Evolutionary conservation across 164 flowering plant species (phyloP).

Genomic region (Magnolia sinica): DNA sequence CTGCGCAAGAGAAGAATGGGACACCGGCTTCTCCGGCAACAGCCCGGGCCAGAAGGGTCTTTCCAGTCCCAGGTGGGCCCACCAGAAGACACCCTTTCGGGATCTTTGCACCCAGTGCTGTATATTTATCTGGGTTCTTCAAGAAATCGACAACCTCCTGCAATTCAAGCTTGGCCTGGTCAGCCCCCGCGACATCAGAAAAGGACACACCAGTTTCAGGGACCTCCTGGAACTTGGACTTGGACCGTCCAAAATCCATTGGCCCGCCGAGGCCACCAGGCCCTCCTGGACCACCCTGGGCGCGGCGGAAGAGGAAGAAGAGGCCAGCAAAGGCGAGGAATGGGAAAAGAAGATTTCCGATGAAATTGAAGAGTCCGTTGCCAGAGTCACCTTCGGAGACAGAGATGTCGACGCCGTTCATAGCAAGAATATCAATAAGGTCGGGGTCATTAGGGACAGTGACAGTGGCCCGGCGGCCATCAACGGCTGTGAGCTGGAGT

Average conservation of each 20-base stretch:
- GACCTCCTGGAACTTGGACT: constrained; percentile 93
- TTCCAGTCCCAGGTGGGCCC: constrained; percentile 96
- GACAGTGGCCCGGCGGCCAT: constrained; percentile 81
- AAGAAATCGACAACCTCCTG: constrained; percentile 95
- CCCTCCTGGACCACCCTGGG: constrained; percentile 93
- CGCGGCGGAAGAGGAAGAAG: constrained; percentile 76
- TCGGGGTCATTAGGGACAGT: constrained; percentile 90
- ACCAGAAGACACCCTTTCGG: constrained; percentile 96
- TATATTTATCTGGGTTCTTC: constrained; percentile 92
- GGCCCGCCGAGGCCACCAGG: constrained; percentile 98
- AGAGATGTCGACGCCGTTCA: constrained; percentile 98
- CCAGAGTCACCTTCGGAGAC: constrained; percentile 94
- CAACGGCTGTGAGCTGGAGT: constrained; percentile 87
- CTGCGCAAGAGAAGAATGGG: constrained; percentile 92
- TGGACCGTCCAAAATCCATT: constrained; percentile 89
- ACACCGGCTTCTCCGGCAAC: constrained; percentile 93
- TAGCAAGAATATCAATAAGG: constrained; percentile 87
- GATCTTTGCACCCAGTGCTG: constrained; percentile 88
- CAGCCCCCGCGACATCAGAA: constrained; percentile 93
- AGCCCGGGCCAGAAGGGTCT: constrained; percentile 88
- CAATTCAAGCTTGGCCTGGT: constrained; percentile 86
- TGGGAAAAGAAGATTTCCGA: constrained; percentile 82
- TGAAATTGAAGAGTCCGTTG: constrained; percentile 63
- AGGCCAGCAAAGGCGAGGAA: constrained; percentile 78
- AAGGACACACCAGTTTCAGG: constrained; percentile 91